Percentiles rank a stretch among this genome's conserved stretches.
phyloP scores from a whole-genome alignment of 768 basidiomycete genomes.

The Mycena floridula region DNA sequence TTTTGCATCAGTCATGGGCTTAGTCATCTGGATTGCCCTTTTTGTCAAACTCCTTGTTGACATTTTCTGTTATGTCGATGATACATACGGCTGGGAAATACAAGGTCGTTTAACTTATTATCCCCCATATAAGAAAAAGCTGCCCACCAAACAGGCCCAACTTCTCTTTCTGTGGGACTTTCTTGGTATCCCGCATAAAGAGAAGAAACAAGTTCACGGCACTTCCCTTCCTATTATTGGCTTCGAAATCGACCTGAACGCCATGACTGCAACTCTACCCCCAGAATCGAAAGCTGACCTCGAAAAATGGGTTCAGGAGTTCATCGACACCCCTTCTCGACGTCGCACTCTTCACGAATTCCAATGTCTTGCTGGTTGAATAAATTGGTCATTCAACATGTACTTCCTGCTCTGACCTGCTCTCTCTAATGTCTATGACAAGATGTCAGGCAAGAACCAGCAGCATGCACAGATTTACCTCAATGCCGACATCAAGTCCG shows the following conservation, averaged over 20 bases:
- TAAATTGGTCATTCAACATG: conserved; percentile 22
- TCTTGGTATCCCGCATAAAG: conserved; percentile 3
- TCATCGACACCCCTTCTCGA: neutral
- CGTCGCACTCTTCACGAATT: conserved; percentile 14
- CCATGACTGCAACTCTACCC: neutral
- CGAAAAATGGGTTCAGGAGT: neutral
- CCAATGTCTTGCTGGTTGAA: conserved; percentile 15
- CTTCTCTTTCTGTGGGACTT: conserved; percentile 12
- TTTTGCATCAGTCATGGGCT: neutral
- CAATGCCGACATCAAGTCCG: conserved; percentile 9
- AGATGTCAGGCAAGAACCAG: conserved; percentile 15
- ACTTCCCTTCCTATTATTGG: conserved; percentile 16
- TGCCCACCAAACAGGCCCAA: neutral
- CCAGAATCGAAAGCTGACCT: neutral
- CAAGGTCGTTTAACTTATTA: neutral
- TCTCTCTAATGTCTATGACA: conserved; percentile 14
- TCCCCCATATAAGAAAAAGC: neutral
- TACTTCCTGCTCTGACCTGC: conserved; percentile 17
- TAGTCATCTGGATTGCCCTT: conserved; percentile 3
- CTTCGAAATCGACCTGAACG: conserved; percentile 17
- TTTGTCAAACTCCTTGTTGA: neutral
- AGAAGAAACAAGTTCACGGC: conserved; percentile 16
- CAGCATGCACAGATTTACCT: conserved; percentile 9
- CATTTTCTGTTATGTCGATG: conserved; percentile 2
- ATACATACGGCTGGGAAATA: neutral